phyloP scores from a whole-genome alignment of 257 asterid species.

The Gentiana dahurica region DNA sequence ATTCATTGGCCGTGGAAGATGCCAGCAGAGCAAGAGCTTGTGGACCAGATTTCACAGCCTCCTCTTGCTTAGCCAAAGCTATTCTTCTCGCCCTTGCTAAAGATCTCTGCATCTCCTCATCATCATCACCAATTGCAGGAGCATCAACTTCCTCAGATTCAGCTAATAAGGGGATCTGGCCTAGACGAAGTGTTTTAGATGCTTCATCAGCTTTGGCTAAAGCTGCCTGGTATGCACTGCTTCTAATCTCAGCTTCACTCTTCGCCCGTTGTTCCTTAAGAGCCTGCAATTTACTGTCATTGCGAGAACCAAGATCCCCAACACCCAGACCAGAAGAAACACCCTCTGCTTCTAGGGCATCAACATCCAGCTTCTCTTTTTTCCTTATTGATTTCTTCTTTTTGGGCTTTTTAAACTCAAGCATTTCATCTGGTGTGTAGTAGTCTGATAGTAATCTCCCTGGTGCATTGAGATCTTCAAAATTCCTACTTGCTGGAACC shows the following conservation, averaged over 20 bases:
- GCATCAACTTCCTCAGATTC: constrained; percentile 52
- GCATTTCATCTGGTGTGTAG: constrained; percentile 82
- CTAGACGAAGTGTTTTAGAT: constrained; percentile 75
- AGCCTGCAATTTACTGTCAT: constrained; percentile 50
- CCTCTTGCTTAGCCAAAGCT: constrained; percentile 56
- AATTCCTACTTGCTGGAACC: constrained; percentile 29
- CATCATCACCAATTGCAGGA: constrained; percentile 73
- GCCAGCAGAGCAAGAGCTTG: constrained; percentile 41
- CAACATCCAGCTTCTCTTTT: constrained; percentile 75
- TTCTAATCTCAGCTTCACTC: constrained; percentile 68
- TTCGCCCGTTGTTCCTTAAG: constrained; percentile 72
- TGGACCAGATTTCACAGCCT: constrained; percentile 37
- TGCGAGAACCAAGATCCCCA: constrained; percentile 85
- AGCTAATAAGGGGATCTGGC: constrained; percentile 13
- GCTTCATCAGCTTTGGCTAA: constrained; percentile 84
- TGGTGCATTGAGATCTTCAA: constrained; percentile 54
- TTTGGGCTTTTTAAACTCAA: constrained; percentile 82
- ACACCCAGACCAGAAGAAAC: constrained; percentile 75
- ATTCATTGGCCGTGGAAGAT: constrained; percentile 32
- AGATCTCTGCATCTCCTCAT: constrained; percentile 82
- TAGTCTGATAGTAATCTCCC: constrained; percentile 65
- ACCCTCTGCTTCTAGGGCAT: constrained; percentile 95
- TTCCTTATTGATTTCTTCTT: constrained; percentile 88
- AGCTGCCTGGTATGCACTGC: constrained; percentile 67
- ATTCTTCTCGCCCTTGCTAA: constrained; percentile 81